Conservation (phyloP, 208 protist genomes). For the Strigomonas culicis region DNA sequence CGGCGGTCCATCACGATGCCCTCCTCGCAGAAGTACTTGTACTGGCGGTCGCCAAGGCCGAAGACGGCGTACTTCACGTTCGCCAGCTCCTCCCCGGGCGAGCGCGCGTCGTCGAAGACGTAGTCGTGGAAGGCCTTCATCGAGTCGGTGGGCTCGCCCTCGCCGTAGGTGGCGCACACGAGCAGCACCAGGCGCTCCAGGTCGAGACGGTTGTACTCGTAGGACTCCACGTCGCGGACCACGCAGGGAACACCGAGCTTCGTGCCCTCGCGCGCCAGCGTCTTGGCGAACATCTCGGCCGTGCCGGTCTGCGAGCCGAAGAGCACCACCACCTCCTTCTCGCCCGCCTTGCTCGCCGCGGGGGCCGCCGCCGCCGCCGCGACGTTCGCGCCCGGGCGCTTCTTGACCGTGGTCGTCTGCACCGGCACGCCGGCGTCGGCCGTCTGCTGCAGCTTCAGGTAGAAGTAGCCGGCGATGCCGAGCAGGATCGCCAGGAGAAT, state of each 20-base stretch:
- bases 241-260: constrained; percentile 63
- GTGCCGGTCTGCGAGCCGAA: constrained; percentile 90
- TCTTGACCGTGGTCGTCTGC: not conserved
- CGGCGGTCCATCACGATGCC: constrained; percentile 83
- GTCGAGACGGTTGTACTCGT: constrained; percentile 54
- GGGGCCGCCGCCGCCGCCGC: not conserved
- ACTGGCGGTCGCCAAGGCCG: constrained; percentile 88
- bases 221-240: constrained; percentile 64
- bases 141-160: constrained; percentile 90
- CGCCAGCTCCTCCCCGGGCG: constrained; percentile 50
- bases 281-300: constrained; percentile 89
- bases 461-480: constrained; percentile 44
- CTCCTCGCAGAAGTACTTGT: constrained; percentile 88
- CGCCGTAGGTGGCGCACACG: constrained; percentile 88
- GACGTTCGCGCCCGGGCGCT: not conserved
- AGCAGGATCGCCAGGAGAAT: constrained; percentile 34
- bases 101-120: constrained; percentile 66
- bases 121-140: constrained; percentile 87
- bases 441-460: constrained; percentile 31
- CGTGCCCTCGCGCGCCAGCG: constrained; percentile 59
- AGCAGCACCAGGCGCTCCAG: constrained; percentile 67
- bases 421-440: not conserved
- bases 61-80: constrained; percentile 87
- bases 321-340: constrained; percentile 69
- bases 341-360: constrained; percentile 8